Evolutionary conservation across 78 protist species (phyloP).

Genomic region (Cyanophora paradoxa): DNA sequence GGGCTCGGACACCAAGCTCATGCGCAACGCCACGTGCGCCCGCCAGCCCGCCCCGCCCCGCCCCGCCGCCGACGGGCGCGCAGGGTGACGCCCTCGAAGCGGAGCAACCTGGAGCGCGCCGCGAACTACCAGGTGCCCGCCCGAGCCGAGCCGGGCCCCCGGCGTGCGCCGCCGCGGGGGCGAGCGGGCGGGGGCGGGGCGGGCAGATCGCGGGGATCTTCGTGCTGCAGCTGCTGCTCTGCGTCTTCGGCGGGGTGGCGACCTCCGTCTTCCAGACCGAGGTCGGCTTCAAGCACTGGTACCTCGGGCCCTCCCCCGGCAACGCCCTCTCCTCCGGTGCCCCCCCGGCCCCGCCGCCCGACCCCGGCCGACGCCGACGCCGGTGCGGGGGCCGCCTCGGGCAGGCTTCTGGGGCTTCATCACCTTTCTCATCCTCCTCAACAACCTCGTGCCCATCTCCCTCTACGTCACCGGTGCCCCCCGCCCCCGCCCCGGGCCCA

Average conservation of each 20-base stretch:
- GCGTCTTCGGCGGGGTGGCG: slow-evolving; percentile 15
- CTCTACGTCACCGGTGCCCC: no score
- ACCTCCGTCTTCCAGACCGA: not conserved
- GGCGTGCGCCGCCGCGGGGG: no score
- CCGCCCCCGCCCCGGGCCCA: not conserved
- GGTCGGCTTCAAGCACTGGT: slow-evolving; percentile 7
- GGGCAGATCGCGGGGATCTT: no score
- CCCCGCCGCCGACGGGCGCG: no score
- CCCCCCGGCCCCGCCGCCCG: no score
- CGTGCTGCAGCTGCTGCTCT: slow-evolving; percentile 10
- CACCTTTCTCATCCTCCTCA: slow-evolving; percentile 80
- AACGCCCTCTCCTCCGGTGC: not conserved
- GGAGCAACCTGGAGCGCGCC: not conserved
- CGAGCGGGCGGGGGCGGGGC: no score
- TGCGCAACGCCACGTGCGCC: not conserved
- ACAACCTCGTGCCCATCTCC: slow-evolving; percentile 78
- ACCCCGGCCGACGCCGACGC: no score
- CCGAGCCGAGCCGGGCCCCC: not conserved
- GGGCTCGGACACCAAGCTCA: slow-evolving; percentile 55
- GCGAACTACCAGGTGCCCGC: slow-evolving; percentile 2
- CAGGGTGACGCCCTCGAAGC: no score
- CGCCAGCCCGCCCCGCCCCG: no score
- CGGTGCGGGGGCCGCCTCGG: not conserved
- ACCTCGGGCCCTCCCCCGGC: not conserved
- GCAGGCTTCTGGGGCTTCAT: slow-evolving; percentile 17